A percentile compares a stretch with the other conserved stretches of the same genome.
Conservation (phyloP, 2,329 filamentous ascomycete species). For the Cercospora zeae-maydis region DNA sequence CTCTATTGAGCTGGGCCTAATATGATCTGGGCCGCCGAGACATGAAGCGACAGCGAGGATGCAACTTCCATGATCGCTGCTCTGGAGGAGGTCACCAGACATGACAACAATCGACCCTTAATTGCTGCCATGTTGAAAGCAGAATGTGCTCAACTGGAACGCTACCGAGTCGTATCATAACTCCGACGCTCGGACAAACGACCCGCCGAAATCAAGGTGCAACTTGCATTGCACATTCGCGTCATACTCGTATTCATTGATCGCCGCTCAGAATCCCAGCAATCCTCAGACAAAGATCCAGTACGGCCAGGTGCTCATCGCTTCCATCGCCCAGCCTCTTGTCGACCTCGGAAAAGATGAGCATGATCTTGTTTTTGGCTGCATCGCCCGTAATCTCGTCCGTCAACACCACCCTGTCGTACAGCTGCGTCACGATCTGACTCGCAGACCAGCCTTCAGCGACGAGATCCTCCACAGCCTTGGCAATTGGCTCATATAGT, state of each 20-base stretch:
- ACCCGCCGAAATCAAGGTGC: background rate
- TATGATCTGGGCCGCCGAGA: too few relatives aligned
- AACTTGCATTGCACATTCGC: background rate
- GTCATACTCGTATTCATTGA: background rate
- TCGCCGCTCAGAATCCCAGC: conserved; percentile 20
- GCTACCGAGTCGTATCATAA: too few relatives aligned
- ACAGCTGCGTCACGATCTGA: conserved; percentile 81
- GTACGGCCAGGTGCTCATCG: conserved; percentile 87
- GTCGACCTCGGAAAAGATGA: conserved; percentile 88
- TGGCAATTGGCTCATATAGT: conserved; percentile 67
- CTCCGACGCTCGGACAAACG: too few relatives aligned
- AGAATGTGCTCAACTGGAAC: too few relatives aligned
- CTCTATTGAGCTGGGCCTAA: too few relatives aligned
- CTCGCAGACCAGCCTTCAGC: conserved; percentile 96
- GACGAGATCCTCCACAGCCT: conserved; percentile 82
- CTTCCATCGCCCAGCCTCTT: conserved; percentile 92
- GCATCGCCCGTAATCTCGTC: conserved; percentile 79
- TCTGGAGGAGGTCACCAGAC: too few relatives aligned
- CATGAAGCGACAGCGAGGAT: too few relatives aligned
- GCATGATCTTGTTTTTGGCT: conserved; percentile 86
- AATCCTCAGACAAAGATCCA: conserved; percentile 80
- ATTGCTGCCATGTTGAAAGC: too few relatives aligned
- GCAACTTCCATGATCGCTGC: too few relatives aligned
- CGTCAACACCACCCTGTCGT: conserved; percentile 69
- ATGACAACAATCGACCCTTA: too few relatives aligned